Base-by-base conservation (phyloP, 306 rosid genomes). In the Cucurbita maxima region DNA sequence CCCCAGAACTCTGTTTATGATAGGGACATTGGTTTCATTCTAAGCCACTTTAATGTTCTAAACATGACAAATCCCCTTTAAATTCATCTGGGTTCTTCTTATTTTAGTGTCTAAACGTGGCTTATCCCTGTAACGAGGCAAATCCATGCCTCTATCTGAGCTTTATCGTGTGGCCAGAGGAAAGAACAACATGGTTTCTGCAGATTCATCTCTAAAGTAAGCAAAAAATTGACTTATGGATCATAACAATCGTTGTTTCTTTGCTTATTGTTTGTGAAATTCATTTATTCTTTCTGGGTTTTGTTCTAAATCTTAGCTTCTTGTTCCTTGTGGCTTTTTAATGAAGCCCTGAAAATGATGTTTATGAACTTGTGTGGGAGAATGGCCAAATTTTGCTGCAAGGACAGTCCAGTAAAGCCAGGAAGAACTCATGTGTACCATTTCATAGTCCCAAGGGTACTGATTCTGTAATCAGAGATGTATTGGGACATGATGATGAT, bases 291-390 rank as follows among this genome's bases (percentile, higher is more conserved):
- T 34, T 66, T 58, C 13, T 11, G 43, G n/a, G 9, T 75, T 61
- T 47, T 20, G 45, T 25, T 48, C 53, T n/a, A 6, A 71, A 19
- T n/a, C 11, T 41, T 53, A 19, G 59, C 51, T 55, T 53, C 63
- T 72, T 55, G 13, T 53, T 54, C 54, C 25, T 74, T 62, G 66
- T 77, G 82, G 73, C 76, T 77, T 76, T 82, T 81, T 7, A 70
- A 84, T 77, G 84, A 83, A 94, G 99, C 59, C 86, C 85, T 58
- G 87, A 80, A 76, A 88, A 79, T 81, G 97, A 89, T 74, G 79
- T 91, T 76, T 80, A 89, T 61, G 99, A 94, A 88, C 86, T 94
- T 38, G 88, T 94, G 52, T 94, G 92, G 97, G 92, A 88, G 75
- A 87, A 87, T 80, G 99, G 99, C 78, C 97, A 89, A 81, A 79